Evolutionary conservation across 2,329 filamentous ascomycete species (phyloP).

Genomic region (Alternaria metachromatica): DNA sequence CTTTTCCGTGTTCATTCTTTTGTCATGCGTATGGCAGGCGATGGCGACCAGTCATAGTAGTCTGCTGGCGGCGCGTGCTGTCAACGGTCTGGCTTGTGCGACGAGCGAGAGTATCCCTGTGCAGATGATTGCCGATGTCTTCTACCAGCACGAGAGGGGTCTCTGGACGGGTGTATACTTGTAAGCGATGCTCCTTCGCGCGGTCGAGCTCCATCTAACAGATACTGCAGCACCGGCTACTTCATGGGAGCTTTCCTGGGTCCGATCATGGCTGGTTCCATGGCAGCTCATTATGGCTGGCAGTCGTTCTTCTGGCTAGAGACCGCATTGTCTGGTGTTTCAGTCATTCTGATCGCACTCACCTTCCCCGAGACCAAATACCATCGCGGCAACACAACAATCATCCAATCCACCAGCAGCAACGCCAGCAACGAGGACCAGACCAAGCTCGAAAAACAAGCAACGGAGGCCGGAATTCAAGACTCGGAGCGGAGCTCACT

Average conservation of each 20-base stretch:
- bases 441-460: constrained; percentile 37
- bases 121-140: constrained; percentile 54
- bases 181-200: constrained; percentile 18
- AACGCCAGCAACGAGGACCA: constrained; percentile 3
- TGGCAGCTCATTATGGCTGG: constrained; percentile 53
- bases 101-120: constrained; percentile 54
- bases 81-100: constrained; percentile 53
- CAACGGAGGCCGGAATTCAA: constrained; percentile 18
- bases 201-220: not conserved
- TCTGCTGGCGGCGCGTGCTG: constrained; percentile 52
- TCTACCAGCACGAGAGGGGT: constrained; percentile 54
- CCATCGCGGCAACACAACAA: constrained; percentile 32
- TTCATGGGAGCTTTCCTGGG: constrained; percentile 54
- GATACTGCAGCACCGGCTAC: constrained; percentile 46
- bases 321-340: constrained; percentile 49
- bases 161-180: constrained; percentile 51
- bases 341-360: constrained; percentile 49
- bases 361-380: constrained; percentile 55
- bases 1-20: constrained; percentile 50
- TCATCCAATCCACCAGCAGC: not conserved
- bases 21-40: constrained; percentile 55
- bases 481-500: constrained; percentile 34
- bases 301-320: constrained; percentile 57
- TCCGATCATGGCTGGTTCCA: constrained; percentile 53
- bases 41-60: constrained; percentile 52